Evolutionary conservation across 345 rosid genomes (phyloP).

Genomic region (Eutrema yunnanense): DNA sequence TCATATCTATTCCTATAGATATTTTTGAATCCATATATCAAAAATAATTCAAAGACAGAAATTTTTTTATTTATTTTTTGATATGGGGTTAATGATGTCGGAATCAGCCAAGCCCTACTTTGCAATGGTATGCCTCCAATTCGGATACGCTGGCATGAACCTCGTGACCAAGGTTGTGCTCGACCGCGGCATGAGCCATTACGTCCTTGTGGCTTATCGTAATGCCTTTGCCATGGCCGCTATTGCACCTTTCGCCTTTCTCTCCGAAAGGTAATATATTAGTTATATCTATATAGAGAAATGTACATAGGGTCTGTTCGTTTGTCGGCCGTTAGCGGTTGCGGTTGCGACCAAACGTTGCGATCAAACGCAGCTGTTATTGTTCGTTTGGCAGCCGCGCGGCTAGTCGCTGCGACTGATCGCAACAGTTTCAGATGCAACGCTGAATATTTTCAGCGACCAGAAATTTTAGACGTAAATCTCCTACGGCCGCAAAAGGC

Average conservation of each 20-base stretch:
- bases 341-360: no score
- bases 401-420: no score
- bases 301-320: neutral
- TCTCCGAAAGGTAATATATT: slow-evolving; percentile 59
- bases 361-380: no score
- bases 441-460: no score
- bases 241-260: slow-evolving; percentile 65
- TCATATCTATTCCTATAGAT: slow-evolving; percentile 1
- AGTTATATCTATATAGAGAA: neutral
- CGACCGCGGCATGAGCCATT: slow-evolving; percentile 77
- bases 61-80: neutral
- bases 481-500: no score
- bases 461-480: no score
- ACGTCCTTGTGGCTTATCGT: slow-evolving; percentile 69
- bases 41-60: neutral
- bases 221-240: slow-evolving; percentile 64
- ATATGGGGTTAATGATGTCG: slow-evolving; percentile 41
- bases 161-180: slow-evolving; percentile 78
- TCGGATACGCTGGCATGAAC: slow-evolving; percentile 93
- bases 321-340: no score
- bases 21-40: neutral
- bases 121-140: slow-evolving; percentile 85
- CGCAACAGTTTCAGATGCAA: no score
- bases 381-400: no score
- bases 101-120: slow-evolving; percentile 72